These are phyloP conservation scores for Aspergillus versicolor DNA, from an alignment of 2,329 filamentous ascomycete genomes.

Conservation along the genomic window DNA sequence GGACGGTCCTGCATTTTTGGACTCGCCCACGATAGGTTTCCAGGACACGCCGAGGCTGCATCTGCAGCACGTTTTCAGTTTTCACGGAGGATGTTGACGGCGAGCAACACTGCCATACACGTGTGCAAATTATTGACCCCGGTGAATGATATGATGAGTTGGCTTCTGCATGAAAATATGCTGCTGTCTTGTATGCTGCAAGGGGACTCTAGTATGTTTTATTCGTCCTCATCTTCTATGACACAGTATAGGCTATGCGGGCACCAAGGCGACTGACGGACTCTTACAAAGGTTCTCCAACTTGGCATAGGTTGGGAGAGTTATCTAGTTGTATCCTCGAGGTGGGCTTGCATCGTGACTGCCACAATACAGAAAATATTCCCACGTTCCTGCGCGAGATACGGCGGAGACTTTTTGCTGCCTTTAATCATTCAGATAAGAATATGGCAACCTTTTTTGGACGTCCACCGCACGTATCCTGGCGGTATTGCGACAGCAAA, in stretches of 20 bases:
- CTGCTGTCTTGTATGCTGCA: slow-evolving; percentile 36
- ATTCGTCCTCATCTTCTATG: background rate
- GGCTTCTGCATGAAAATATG: slow-evolving; percentile 35
- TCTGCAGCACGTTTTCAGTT: slow-evolving; percentile 17
- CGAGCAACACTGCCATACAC: slow-evolving; percentile 38
- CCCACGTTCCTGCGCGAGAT: slow-evolving; percentile 25
- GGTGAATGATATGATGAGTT: slow-evolving; percentile 38
- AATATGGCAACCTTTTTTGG: slow-evolving; percentile 29
- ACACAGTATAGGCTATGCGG: background rate
- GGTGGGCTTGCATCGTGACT: slow-evolving; percentile 26
- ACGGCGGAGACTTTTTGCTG: slow-evolving; percentile 26
- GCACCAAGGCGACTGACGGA: background rate
- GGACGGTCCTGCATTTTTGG: slow-evolving; percentile 29
- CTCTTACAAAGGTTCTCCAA: slow-evolving; percentile 17
- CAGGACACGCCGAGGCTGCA: background rate
- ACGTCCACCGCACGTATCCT: slow-evolving; percentile 25
- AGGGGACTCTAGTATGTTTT: slow-evolving; percentile 35
- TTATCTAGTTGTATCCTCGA: slow-evolving; percentile 28
- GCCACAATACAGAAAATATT: slow-evolving; percentile 10
- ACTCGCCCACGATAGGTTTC: slow-evolving; percentile 18
- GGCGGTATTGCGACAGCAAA: slow-evolving; percentile 23
- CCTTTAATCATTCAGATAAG: slow-evolving; percentile 30
- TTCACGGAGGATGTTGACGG: slow-evolving; percentile 27
- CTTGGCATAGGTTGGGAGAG: slow-evolving; percentile 28
- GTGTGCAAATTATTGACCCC: slow-evolving; percentile 39